A percentile compares a stretch with the other conserved stretches of the same genome.
These are phyloP conservation scores for Auriscalpium orientale DNA, from an alignment of 768 basidiomycete genomes.

Conservation along the genomic window DNA sequence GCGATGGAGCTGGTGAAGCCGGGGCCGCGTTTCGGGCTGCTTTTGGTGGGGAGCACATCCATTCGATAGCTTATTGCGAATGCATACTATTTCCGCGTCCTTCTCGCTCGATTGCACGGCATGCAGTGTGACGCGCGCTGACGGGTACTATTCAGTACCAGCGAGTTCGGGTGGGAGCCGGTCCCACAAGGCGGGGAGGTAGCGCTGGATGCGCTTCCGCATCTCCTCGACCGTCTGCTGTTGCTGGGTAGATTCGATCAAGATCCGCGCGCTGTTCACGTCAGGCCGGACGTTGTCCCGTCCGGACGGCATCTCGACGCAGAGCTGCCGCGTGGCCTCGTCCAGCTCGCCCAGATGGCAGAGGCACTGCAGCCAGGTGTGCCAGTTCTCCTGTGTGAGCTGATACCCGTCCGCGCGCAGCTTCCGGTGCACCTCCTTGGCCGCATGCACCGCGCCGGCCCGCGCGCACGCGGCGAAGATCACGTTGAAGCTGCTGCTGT, in stretches of 20 bases:
- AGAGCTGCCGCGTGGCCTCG: slow-evolving; percentile 59
- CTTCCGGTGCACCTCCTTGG: slow-evolving; percentile 46
- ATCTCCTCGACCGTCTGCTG: slow-evolving; percentile 4
- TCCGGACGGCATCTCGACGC: slow-evolving; percentile 52
- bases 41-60: slow-evolving; percentile 49
- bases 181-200: slow-evolving; percentile 11
- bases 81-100: slow-evolving; percentile 1
- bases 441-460: slow-evolving; percentile 42
- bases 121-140: no score
- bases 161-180: slow-evolving; percentile 5
- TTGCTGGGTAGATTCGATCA: slow-evolving; percentile 26
- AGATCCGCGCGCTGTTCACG: slow-evolving; percentile 39
- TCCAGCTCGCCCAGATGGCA: slow-evolving; percentile 60
- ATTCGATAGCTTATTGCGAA: slow-evolving; percentile 14
- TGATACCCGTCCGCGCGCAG: slow-evolving; percentile 41
- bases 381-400: slow-evolving; percentile 68
- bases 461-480: slow-evolving; percentile 80
- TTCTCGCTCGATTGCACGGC: no score
- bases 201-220: slow-evolving; percentile 11
- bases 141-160: no score
- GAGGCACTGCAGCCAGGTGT: slow-evolving; percentile 80
- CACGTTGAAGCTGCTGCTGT: slow-evolving; percentile 67
- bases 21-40: slow-evolving; percentile 65
- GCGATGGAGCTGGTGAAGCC: slow-evolving; percentile 63
- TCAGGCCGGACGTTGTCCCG: slow-evolving; percentile 40